Percentiles rank a stretch among this genome's conserved stretches.
phyloP scores from a whole-genome alignment of 139 green algal genomes.

The Picochlorum sp. region DNA sequence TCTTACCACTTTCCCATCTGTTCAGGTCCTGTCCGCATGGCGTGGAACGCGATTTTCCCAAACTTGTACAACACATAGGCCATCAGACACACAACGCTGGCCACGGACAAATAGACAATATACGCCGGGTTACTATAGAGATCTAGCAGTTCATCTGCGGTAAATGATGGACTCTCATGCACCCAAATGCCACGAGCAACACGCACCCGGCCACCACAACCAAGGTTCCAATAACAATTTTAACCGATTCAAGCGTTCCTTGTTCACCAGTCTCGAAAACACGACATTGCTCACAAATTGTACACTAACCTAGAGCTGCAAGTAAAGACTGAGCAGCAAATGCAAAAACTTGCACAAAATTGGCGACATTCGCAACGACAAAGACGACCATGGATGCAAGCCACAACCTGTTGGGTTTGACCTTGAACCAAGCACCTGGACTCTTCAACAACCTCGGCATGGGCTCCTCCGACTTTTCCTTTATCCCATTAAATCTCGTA shows the following conservation, averaged over 20 bases:
- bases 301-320: slow-evolving; percentile 63
- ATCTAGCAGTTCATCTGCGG: slow-evolving; percentile 47
- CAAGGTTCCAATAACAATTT: slow-evolving; percentile 54
- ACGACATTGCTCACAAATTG: slow-evolving; percentile 85
- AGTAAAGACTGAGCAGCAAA: slow-evolving; percentile 81
- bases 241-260: slow-evolving; percentile 51
- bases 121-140: slow-evolving; percentile 57
- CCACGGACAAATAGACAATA: slow-evolving; percentile 49
- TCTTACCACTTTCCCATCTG: slow-evolving; percentile 29
- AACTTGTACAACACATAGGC: slow-evolving; percentile 6
- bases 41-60: neutral
- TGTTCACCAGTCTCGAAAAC: slow-evolving; percentile 68
- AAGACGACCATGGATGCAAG: slow-evolving; percentile 43
- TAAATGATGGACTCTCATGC: slow-evolving; percentile 55
- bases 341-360: slow-evolving; percentile 32
- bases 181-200: slow-evolving; percentile 77
- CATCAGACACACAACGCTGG: neutral
- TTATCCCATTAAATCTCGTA: slow-evolving; percentile 49
- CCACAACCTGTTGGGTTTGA: slow-evolving; percentile 42
- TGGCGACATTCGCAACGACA: slow-evolving; percentile 2
- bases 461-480: neutral
- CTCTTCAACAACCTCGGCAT: neutral
- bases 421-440: slow-evolving; percentile 4
- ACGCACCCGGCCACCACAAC: slow-evolving; percentile 72
- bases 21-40: too few species aligned